phyloP scores from a whole-genome alignment of 768 basidiomycete species.

The Cystobasidium tubakii region DNA sequence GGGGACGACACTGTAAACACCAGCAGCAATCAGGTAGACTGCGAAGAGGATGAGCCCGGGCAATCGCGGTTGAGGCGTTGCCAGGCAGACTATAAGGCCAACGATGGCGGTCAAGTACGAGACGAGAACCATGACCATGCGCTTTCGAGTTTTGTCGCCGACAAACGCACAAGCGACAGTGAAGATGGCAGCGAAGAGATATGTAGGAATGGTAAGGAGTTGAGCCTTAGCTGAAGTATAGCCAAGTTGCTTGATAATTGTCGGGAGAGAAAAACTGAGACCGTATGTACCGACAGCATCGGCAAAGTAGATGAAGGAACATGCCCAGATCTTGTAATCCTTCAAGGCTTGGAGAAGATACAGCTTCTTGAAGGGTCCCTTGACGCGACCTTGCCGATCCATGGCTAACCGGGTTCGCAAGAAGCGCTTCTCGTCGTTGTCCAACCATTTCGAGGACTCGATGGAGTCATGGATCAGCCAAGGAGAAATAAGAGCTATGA shows the following conservation, averaged over 20 bases:
- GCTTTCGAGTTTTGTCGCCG: conserved; percentile 24
- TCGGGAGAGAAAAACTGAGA: conserved; percentile 45
- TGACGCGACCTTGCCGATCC: conserved; percentile 31
- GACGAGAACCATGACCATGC: conserved; percentile 34
- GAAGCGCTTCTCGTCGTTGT: conserved; percentile 25
- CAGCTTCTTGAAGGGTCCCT: conserved; percentile 27
- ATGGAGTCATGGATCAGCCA: conserved; percentile 31
- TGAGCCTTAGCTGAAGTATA: conserved; percentile 46
- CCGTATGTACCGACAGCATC: conserved; percentile 45
- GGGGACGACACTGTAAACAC: conserved; percentile 43
- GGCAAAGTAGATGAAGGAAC: conserved; percentile 41
- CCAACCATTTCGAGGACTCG: conserved; percentile 19
- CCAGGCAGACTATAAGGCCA: conserved; percentile 44
- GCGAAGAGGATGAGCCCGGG: conserved; percentile 42
- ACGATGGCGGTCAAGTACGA: conserved; percentile 33
- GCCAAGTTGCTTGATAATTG: conserved; percentile 41
- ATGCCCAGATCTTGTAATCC: conserved; percentile 42
- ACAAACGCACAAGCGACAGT: conserved; percentile 10
- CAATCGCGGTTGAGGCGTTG: conserved; percentile 39
- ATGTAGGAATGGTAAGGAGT: conserved; percentile 43
- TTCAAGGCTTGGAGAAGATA: conserved; percentile 31
- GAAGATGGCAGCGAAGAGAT: conserved; percentile 45
- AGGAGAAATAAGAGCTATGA: conserved; percentile 21
- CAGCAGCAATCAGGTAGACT: conserved; percentile 43
- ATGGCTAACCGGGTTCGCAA: not conserved